Evolutionary conservation across 495 filamentous ascomycete genomes (phyloP), one percentile per base, ranked within the genome.

Genomic region (Pyrenula massariospora): DNA sequence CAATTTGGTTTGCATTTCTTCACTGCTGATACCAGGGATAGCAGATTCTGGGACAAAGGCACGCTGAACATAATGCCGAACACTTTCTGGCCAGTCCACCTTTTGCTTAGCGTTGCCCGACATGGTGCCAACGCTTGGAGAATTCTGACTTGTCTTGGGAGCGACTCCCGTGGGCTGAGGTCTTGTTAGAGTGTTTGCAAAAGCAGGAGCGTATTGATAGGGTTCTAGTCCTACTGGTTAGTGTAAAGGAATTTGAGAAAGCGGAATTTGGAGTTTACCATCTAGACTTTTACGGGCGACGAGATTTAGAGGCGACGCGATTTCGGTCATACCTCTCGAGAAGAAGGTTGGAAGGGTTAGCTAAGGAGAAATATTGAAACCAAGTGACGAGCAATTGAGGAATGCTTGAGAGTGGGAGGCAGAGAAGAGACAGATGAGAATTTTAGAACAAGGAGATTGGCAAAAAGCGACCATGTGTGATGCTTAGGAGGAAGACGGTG

Each of bases 51-150:
- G 77, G 10, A 84, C 85, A 68, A 96, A 95, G 20, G 87, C 84
- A 54, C 91, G 82, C 63, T 89, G 85, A 12, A 95, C 91, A 63
- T 95, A 96, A 52, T 73, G 66, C 51, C 89, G 87, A 49, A 96
- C 87, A 2, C 81, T 77, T 22, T 82, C 73, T 10, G 89, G 83
- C 82, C 86, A 95, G 62, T 85, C 79, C 63, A 86, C 80, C 68
- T 85, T 88, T 65, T 73, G 58, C 31, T 42, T 42, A 8, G 31
- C 31, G 31, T 42, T 42, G 31, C 8, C 31, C 5, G 31, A 42
- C 31, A 42, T 42, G 8, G 15, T 15, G 15, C 15, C 31, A 42
- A 42, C 31, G 8, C 15, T 42, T 5, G 31, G 31, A 42, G 31
- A 15, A 42, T 42, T 15, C 8, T 42, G 31, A 42, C 15, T 42